Conservation (phyloP, 2,329 filamentous ascomycete species). For the Curvularia sp. region DNA sequence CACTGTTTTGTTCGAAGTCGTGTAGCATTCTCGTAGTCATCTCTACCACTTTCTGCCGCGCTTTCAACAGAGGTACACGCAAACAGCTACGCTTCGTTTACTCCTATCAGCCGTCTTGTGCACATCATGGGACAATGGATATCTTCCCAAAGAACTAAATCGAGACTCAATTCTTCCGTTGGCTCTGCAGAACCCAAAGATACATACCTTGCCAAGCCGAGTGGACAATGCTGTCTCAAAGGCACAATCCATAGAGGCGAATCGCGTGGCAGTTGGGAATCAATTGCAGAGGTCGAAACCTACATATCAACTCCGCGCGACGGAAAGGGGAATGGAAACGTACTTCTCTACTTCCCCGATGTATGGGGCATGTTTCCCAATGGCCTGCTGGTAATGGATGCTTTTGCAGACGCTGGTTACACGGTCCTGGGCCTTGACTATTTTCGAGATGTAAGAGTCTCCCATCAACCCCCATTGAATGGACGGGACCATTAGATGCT, state of each 20-base stretch:
- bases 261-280: constrained; percentile 47
- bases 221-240: constrained; percentile 52
- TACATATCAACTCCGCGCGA: constrained; percentile 46
- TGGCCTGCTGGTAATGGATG: constrained; percentile 57
- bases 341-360: constrained; percentile 58
- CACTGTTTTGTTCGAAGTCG: background rate
- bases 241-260: constrained; percentile 53
- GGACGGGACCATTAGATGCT: background rate
- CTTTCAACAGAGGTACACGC: background rate
- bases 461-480: background rate
- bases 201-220: constrained; percentile 40
- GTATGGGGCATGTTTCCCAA: constrained; percentile 57
- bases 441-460: constrained; percentile 51
- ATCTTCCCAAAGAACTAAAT: background rate
- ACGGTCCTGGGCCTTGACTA: constrained; percentile 56
- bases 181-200: background rate
- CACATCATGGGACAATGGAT: background rate
- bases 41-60: background rate
- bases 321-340: constrained; percentile 51
- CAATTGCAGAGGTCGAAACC: constrained; percentile 49
- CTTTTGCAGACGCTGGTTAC: constrained; percentile 56
- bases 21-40: background rate
- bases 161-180: background rate
- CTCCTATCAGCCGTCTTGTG: background rate
- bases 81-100: background rate